These are phyloP conservation scores for Chlorella vulgaris DNA, from an alignment of 139 green algal genomes.

Conservation along the genomic window DNA sequence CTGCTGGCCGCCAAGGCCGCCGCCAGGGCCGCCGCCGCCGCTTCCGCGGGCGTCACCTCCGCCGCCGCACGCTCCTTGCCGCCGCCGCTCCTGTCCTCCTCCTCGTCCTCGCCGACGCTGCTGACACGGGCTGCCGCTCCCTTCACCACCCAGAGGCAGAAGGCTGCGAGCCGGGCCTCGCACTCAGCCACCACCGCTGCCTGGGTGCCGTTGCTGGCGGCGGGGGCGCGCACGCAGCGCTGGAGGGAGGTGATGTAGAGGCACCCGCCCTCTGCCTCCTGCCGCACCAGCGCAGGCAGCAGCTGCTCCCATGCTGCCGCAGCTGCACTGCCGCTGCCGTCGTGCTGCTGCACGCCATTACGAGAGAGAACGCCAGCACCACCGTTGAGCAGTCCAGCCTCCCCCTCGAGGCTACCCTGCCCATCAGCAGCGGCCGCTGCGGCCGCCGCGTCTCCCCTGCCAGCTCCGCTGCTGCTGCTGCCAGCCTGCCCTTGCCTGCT, in stretches of 20 bases:
- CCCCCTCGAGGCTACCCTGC: no score
- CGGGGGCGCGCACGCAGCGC: conserved; percentile 25
- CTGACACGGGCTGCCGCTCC: background rate
- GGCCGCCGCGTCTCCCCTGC: no score
- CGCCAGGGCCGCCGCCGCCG: background rate
- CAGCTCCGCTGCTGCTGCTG: no score
- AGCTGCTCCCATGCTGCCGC: conserved; percentile 1
- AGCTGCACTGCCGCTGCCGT: background rate
- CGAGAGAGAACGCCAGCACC: no score
- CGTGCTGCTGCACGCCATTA: background rate
- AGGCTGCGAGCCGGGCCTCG: conserved; percentile 21
- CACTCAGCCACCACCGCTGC: conserved; percentile 24
- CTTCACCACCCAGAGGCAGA: conserved; percentile 31
- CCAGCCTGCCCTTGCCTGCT: no score
- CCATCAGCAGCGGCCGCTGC: no score
- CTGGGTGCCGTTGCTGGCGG: background rate
- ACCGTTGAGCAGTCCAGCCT: no score
- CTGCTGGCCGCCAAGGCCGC: background rate
- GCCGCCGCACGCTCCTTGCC: no score
- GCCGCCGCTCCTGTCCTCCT: no score
- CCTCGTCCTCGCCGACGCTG: background rate
- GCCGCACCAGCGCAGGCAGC: conserved; percentile 28
- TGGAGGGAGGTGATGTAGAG: conserved; percentile 48
- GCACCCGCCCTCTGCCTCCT: conserved; percentile 54
- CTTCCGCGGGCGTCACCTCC: background rate